Percentiles rank a stretch among this genome's conserved stretches.
Conservation (phyloP, 257 asterid species). For the Scutellaria minor region DNA sequence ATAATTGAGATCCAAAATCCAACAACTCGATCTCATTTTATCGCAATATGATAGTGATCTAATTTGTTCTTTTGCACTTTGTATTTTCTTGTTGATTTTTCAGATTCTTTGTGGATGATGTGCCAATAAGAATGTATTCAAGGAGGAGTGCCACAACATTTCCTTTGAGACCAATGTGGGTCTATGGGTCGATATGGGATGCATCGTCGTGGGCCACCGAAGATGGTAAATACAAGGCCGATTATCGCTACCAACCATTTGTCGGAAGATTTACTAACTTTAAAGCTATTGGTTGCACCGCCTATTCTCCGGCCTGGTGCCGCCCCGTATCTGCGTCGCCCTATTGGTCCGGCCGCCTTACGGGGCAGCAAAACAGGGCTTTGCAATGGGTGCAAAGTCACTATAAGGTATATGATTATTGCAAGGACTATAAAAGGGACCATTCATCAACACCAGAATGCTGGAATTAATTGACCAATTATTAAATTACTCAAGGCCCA, state of each 20-base stretch:
- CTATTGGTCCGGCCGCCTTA: conserved; percentile 64
- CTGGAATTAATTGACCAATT: conserved; percentile 40
- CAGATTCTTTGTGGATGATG: conserved; percentile 90
- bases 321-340: conserved; percentile 75
- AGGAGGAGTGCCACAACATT: conserved; percentile 66
- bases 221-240: conserved; percentile 77
- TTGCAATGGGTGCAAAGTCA: conserved; percentile 81
- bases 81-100: conserved; percentile 26
- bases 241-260: conserved; percentile 83
- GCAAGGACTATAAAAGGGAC: conserved; percentile 75
- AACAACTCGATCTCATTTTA: conserved; percentile 7
- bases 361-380: conserved; percentile 56
- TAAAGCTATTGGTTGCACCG: conserved; percentile 83
- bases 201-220: conserved; percentile 96
- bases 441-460: conserved; percentile 87
- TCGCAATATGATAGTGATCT: conserved; percentile 33
- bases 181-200: conserved; percentile 95
- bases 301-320: conserved; percentile 69
- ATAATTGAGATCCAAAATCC: conserved; percentile 34
- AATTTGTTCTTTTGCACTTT: conserved; percentile 33
- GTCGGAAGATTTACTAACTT: conserved; percentile 70
- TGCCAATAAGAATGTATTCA: conserved; percentile 79
- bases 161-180: conserved; percentile 95
- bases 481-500: background rate
- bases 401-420: conserved; percentile 70